phyloP scores from a whole-genome alignment of 108 stramenopile genomes.

The Nannochloropsis granulata region DNA sequence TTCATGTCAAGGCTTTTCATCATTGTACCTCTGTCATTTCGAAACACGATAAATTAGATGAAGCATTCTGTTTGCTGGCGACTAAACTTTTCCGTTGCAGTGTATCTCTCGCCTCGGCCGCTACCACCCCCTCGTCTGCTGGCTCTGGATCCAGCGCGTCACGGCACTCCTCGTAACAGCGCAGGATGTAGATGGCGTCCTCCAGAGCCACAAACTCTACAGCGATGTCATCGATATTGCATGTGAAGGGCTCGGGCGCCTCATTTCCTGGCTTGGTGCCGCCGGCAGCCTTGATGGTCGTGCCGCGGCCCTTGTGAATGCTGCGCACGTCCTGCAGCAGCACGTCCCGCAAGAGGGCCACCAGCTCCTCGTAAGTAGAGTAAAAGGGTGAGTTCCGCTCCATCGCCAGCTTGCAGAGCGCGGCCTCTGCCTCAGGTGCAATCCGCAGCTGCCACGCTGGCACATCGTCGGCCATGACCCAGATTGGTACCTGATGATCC shows the following conservation, averaged over 20 bases:
- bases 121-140: background rate
- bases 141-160: background rate
- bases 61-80: background rate
- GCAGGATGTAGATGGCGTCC: conserved; percentile 8
- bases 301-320: conserved; percentile 18
- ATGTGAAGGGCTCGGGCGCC: background rate
- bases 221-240: conserved; percentile 14
- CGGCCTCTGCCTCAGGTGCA: background rate
- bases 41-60: too few species aligned
- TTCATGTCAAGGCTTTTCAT: too few species aligned
- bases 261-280: background rate
- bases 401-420: background rate
- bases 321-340: conserved; percentile 22
- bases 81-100: background rate
- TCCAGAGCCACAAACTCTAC: conserved; percentile 12
- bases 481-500: background rate
- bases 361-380: background rate
- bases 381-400: background rate
- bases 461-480: background rate
- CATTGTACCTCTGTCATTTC: too few species aligned
- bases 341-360: background rate
- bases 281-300: background rate
- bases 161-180: background rate
- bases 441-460: background rate
- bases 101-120: background rate